Evolutionary conservation across 2,329 filamentous ascomycete species (phyloP).

Genomic region (Aspergillus sp.): DNA sequence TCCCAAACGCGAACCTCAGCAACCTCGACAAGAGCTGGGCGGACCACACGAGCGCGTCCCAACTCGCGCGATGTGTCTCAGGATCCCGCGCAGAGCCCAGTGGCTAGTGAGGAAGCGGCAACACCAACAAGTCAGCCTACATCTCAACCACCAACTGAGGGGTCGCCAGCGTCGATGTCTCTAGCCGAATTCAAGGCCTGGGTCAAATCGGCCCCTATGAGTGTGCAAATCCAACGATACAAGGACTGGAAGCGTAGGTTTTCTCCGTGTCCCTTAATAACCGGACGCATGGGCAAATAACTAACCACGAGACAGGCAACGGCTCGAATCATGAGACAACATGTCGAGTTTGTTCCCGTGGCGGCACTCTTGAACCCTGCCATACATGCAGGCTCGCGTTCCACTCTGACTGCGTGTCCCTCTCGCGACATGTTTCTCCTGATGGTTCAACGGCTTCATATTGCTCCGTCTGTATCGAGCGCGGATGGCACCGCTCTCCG

Average conservation of each 20-base stretch:
- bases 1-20: too few species aligned
- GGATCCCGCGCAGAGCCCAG: too few species aligned
- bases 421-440: not conserved
- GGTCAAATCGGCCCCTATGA: not conserved
- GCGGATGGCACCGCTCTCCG: not conserved
- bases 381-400: not conserved
- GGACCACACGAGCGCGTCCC: too few species aligned
- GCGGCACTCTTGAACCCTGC: not conserved
- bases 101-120: too few species aligned
- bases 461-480: not conserved
- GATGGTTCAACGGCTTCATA: not conserved
- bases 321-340: not conserved
- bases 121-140: too few species aligned
- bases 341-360: not conserved
- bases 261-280: too few species aligned
- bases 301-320: not conserved
- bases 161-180: not conserved
- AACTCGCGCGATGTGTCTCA: too few species aligned
- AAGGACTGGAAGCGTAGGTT: not conserved
- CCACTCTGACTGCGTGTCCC: not conserved
- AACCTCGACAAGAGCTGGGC: too few species aligned
- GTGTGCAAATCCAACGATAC: not conserved
- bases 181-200: not conserved
- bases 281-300: too few species aligned
- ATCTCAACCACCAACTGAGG: too few species aligned